Percentiles rank a stretch among this genome's conserved stretches.
phyloP scores from a whole-genome alignment of 371 early-diverging fungal genomes.

The Phascolomyces articulosus region DNA sequence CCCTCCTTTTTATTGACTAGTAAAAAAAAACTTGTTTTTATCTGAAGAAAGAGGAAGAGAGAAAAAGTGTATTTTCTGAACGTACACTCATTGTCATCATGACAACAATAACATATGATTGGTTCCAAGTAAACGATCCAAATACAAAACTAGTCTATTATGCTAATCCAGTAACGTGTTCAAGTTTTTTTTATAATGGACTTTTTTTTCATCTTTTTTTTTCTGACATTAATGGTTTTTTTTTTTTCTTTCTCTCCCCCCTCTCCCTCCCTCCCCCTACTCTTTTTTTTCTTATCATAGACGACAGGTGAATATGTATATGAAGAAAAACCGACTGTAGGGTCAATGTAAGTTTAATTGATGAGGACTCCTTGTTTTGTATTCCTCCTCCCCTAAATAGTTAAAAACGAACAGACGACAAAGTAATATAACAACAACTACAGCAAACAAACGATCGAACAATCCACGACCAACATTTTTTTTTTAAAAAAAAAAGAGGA shows the following conservation, averaged over 20 bases:
- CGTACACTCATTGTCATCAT: no score
- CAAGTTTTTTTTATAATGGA: no score
- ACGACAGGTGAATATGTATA: slow-evolving; percentile 64
- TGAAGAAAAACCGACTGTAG: slow-evolving; percentile 48
- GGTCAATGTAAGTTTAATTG: slow-evolving; percentile 56
- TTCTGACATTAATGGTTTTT: background rate
- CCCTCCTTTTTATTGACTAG: no score
- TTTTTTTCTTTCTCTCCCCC: no score
- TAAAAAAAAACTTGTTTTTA: no score
- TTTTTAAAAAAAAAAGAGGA: background rate
- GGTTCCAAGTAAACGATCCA: slow-evolving; percentile 87
- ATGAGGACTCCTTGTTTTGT: no score
- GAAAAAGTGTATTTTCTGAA: no score
- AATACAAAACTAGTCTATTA: slow-evolving; percentile 78
- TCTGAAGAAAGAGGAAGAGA: no score
- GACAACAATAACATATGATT: slow-evolving; percentile 31
- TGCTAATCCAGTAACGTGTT: slow-evolving; percentile 73
- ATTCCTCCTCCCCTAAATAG: slow-evolving; percentile 5
- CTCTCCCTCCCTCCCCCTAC: no score
- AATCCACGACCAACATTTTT: no score
- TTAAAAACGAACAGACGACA: no score
- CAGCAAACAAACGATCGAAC: background rate
- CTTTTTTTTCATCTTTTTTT: background rate
- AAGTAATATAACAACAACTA: background rate
- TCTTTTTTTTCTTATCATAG: background rate